These are phyloP conservation scores for Irpex sp. DNA, from an alignment of 1,284 basidiomycete genomes.

Conservation along the genomic window DNA sequence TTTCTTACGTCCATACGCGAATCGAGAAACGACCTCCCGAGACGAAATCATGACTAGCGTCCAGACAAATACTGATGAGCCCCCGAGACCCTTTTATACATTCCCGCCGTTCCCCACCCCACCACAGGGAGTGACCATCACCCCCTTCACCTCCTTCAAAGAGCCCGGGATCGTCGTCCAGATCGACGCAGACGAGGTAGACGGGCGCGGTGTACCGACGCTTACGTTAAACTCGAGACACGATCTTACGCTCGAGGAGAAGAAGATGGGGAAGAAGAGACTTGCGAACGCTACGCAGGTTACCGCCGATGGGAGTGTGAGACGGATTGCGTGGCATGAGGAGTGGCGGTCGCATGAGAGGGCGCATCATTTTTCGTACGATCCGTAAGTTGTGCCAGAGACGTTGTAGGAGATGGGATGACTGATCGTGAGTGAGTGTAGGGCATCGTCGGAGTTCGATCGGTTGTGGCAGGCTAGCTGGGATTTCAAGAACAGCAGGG, in stretches of 20 bases:
- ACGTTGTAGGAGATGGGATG: background rate
- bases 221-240: constrained; percentile 50
- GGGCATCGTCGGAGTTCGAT: constrained; percentile 34
- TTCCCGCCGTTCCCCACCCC: constrained; percentile 60
- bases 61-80: background rate
- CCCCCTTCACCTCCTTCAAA: constrained; percentile 54
- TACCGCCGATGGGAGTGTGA: constrained; percentile 18
- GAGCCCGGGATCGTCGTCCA: constrained; percentile 51
- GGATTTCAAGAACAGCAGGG: constrained; percentile 50
- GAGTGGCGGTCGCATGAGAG: constrained; percentile 56
- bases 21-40: too few species aligned
- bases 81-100: constrained; percentile 13
- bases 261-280: constrained; percentile 30
- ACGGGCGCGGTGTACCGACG: constrained; percentile 62
- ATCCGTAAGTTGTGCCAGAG: constrained; percentile 38
- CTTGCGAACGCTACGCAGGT: constrained; percentile 21
- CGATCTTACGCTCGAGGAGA: constrained; percentile 34
- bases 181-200: constrained; percentile 36
- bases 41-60: background rate
- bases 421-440: constrained; percentile 29
- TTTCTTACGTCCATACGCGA: background rate
- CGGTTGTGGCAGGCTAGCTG: constrained; percentile 48
- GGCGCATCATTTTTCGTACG: constrained; percentile 28
- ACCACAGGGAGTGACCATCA: constrained; percentile 47
- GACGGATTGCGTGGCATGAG: constrained; percentile 51